A percentile compares a stretch with the other conserved stretches of the same genome.
Conservation (phyloP, 2,329 filamentous ascomycete genomes). For the Colletotrichum euphorbiae region DNA sequence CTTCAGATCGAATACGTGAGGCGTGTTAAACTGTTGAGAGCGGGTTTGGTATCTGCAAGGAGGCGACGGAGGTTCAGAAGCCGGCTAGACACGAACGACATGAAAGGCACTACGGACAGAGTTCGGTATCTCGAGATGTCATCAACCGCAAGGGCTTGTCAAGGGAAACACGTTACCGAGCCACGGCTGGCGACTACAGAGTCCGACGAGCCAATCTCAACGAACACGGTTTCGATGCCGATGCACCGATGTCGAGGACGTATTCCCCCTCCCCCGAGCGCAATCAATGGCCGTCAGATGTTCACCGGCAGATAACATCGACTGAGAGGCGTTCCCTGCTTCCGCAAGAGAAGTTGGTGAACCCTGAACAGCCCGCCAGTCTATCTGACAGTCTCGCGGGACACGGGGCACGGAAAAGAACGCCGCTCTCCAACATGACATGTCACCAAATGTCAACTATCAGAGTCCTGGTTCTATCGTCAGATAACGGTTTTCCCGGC, state of each 20-base stretch:
- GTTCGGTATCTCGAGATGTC: conserved; percentile 10
- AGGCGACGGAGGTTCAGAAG: not conserved
- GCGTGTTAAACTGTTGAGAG: not conserved
- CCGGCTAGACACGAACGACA: not conserved
- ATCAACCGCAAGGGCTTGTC: not conserved
- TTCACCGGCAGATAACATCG: not conserved
- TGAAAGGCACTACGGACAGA: not conserved
- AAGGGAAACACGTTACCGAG: not conserved
- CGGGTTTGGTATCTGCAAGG: conserved; percentile 1
- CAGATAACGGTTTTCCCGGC: conserved; percentile 7
- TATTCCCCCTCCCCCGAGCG: not conserved
- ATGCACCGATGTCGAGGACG: not conserved
- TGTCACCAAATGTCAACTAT: conserved; percentile 5
- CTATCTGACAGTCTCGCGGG: not conserved
- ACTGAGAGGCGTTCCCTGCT: not conserved
- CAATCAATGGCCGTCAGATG: not conserved
- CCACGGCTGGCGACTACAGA: not conserved
- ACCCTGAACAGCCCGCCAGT: not conserved
- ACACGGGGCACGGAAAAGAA: conserved; percentile 3
- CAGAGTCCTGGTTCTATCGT: not conserved
- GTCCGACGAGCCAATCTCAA: not conserved
- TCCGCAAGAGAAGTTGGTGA: not conserved
- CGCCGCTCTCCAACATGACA: conserved; percentile 10
- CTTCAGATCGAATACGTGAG: not conserved
- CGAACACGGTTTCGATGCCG: conserved; percentile 11